Conservation (phyloP, 75 land plant genomes). For the Picea glauca region DNA sequence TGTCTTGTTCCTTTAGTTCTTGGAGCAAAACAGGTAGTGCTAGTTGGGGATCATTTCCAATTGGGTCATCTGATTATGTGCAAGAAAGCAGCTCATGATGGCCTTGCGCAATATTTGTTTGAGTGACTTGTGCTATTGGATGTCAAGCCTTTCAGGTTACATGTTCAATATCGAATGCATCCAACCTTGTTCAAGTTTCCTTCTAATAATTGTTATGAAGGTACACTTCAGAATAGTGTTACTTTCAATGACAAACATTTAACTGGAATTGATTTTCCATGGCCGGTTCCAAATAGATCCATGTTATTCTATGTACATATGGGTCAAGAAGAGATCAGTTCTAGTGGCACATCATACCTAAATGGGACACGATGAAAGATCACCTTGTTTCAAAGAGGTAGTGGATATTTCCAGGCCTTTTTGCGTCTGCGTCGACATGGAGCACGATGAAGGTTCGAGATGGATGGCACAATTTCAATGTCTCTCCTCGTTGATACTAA, state of each 20-base stretch:
- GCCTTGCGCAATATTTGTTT: slow-evolving; percentile 92
- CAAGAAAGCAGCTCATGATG: slow-evolving; percentile 98
- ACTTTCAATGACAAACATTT: slow-evolving; percentile 78
- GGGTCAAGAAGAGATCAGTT: slow-evolving; percentile 99
- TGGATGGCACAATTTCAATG: too few relatives aligned
- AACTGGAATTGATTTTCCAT: slow-evolving; percentile 91
- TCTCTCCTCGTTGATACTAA: too few relatives aligned
- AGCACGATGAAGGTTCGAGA: too few relatives aligned
- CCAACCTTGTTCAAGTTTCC: slow-evolving; percentile 95
- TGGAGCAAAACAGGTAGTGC: slow-evolving; percentile 51
- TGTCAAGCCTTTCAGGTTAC: slow-evolving; percentile 87
- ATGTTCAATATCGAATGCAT: slow-evolving; percentile 99
- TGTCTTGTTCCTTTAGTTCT: too few relatives aligned
- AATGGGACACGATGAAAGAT: slow-evolving; percentile 48
- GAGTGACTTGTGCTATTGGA: slow-evolving; percentile 96
- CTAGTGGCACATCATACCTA: slow-evolving; percentile 93
- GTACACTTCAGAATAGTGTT: slow-evolving; percentile 93
- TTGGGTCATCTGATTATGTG: slow-evolving; percentile 99
- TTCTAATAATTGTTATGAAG: slow-evolving; percentile 95
- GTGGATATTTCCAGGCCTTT: too few relatives aligned
- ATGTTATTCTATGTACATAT: slow-evolving; percentile 99
- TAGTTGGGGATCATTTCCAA: slow-evolving; percentile 98
- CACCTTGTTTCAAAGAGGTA: too few relatives aligned
- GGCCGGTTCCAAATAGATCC: slow-evolving; percentile 96
- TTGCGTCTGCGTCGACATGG: too few relatives aligned